Conservation (phyloP, 192 early-diverging fungal species). For the Funneliformis mosseae region DNA sequence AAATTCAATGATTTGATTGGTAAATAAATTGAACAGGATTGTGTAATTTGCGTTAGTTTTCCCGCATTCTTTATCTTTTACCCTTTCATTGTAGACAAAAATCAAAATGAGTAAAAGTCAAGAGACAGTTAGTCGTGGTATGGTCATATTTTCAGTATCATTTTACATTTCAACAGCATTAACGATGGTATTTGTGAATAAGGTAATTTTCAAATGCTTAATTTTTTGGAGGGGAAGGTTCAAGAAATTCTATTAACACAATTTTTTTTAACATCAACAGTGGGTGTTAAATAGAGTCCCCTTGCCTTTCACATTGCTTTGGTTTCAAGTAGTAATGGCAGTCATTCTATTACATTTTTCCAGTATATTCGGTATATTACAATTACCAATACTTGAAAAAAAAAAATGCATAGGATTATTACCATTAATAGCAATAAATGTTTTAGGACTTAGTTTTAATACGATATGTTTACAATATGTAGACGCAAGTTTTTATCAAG, state of each 20-base stretch:
- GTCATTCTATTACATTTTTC: conserved; percentile 46
- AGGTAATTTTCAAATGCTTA: conserved; percentile 33
- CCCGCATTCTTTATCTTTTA: too few species aligned
- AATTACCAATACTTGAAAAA: conserved; percentile 41
- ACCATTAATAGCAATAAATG: conserved; percentile 55
- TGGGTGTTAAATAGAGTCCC: conserved; percentile 54
- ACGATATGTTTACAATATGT: conserved; percentile 60
- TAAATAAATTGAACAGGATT: too few species aligned
- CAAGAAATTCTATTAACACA: background rate
- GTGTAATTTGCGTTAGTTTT: too few species aligned
- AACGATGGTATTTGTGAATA: conserved; percentile 50
- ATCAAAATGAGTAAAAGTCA: background rate
- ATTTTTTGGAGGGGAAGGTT: too few species aligned
- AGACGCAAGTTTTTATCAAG: conserved; percentile 64
- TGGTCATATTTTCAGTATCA: conserved; percentile 39
- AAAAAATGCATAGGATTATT: conserved; percentile 37
- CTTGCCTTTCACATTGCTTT: conserved; percentile 57
- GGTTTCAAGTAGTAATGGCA: conserved; percentile 57
- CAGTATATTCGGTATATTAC: conserved; percentile 38
- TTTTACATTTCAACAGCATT: conserved; percentile 51
- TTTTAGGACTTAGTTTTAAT: conserved; percentile 59
- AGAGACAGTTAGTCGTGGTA: conserved; percentile 17
- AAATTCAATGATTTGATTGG: too few species aligned
- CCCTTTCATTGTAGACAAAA: too few species aligned
- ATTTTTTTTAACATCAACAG: conserved; percentile 3